Evolutionary conservation across 805 yeast species (phyloP).

Genomic region (Spathaspora hagerdaliae): DNA sequence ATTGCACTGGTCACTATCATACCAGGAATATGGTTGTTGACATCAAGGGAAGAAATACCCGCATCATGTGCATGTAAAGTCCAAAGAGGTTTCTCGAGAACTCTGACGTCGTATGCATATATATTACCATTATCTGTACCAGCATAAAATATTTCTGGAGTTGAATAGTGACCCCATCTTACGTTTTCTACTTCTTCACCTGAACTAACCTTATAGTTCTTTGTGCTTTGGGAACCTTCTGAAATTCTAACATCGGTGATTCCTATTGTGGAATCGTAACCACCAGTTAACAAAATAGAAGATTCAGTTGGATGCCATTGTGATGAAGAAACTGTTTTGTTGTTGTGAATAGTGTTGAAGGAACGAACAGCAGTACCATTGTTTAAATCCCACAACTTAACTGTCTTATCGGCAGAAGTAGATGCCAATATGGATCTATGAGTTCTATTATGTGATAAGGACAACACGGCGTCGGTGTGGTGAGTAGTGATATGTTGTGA

Average conservation of each 20-base stretch:
- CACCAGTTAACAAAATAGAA: slow-evolving; percentile 78
- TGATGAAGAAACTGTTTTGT: slow-evolving; percentile 77
- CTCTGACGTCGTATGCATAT: slow-evolving; percentile 83
- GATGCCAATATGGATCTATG: slow-evolving; percentile 88
- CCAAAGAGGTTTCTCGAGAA: slow-evolving; percentile 74
- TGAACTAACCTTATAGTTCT: slow-evolving; percentile 55
- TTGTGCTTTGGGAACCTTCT: slow-evolving; percentile 55
- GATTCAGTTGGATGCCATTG: slow-evolving; percentile 77
- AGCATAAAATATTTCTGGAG: slow-evolving; percentile 58
- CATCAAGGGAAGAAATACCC: slow-evolving; percentile 79
- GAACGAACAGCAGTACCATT: slow-evolving; percentile 75
- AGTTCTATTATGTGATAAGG: slow-evolving; percentile 74
- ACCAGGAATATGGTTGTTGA: slow-evolving; percentile 64
- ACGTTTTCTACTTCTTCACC: slow-evolving; percentile 86
- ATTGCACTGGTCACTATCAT: slow-evolving; percentile 82
- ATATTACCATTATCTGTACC: slow-evolving; percentile 92
- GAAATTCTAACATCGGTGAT: slow-evolving; percentile 81
- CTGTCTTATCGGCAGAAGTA: slow-evolving; percentile 92
- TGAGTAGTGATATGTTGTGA: slow-evolving; percentile 60
- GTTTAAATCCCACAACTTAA: slow-evolving; percentile 91
- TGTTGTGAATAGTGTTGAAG: slow-evolving; percentile 63
- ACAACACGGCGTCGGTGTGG: slow-evolving; percentile 91
- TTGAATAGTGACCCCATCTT: slow-evolving; percentile 57
- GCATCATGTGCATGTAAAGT: slow-evolving; percentile 96
- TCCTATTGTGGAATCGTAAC: slow-evolving; percentile 82